Percentiles rank a stretch among this genome's conserved stretches.
phyloP scores from a whole-genome alignment of 441 rosid species.

The Omphalea diandra region DNA sequence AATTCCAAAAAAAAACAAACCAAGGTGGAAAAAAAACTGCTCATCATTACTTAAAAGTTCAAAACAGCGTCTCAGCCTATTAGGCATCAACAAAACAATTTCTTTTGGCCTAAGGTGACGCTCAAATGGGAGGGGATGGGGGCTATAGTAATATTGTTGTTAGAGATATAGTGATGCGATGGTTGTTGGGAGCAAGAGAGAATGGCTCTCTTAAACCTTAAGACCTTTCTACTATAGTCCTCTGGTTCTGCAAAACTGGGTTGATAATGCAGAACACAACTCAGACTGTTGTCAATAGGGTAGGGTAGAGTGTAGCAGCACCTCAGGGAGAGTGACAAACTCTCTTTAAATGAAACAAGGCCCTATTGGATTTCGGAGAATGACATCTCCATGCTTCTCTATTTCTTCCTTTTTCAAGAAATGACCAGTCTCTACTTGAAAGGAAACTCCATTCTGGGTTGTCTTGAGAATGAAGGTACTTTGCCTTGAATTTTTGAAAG shows the following conservation, averaged over 20 bases:
- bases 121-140: neutral
- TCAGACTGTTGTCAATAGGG: conserved; percentile 20
- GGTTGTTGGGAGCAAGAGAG: neutral
- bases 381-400: neutral
- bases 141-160: neutral
- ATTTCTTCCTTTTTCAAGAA: conserved; percentile 3
- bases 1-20: no score
- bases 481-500: no score
- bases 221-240: neutral
- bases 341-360: neutral
- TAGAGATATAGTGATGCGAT: neutral
- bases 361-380: neutral
- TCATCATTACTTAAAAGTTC: no score
- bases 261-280: neutral
- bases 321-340: neutral
- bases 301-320: conserved; percentile 6
- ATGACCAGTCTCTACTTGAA: neutral
- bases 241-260: conserved; percentile 4
- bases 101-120: neutral
- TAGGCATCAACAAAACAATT: no score
- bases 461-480: neutral
- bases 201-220: neutral
- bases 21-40: no score
- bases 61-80: no score
- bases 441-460: neutral